phyloP scores from a whole-genome alignment of 352 stramenopile species.

The Albugo laibachii region DNA sequence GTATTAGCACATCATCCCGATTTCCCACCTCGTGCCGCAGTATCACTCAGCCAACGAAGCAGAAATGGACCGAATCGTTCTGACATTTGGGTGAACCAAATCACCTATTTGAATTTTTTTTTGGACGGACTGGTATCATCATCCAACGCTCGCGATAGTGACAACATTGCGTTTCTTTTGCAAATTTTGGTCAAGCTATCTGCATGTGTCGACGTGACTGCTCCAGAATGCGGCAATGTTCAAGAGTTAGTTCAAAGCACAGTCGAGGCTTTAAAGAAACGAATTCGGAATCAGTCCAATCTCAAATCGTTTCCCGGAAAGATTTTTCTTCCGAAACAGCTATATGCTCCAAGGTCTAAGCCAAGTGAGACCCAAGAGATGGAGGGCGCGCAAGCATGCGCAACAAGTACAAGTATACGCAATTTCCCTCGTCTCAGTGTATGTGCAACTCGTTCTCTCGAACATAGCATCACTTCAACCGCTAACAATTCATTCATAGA shows the following conservation, averaged over 20 bases:
- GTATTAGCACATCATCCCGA: constrained; percentile 56
- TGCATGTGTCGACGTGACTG: constrained; percentile 35
- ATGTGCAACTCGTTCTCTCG: constrained; percentile 12
- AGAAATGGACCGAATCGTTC: constrained; percentile 1
- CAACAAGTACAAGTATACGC: neutral
- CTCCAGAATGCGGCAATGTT: constrained; percentile 19
- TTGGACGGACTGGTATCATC: constrained; percentile 41
- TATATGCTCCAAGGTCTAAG: constrained; percentile 6
- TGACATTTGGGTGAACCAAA: constrained; percentile 25
- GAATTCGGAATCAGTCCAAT: constrained; percentile 73
- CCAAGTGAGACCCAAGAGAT: neutral
- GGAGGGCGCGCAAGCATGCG: neutral
- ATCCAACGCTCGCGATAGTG: constrained; percentile 19
- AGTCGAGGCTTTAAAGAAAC: constrained; percentile 42
- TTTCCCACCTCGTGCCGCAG: constrained; percentile 14
- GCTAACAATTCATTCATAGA: constrained; percentile 9
- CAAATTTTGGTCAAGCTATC: constrained; percentile 64
- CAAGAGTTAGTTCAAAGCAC: constrained; percentile 45
- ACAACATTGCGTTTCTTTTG: constrained; percentile 76
- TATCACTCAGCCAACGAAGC: neutral
- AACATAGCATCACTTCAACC: constrained; percentile 3
- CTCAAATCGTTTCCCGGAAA: constrained; percentile 63
- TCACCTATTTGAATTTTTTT: constrained; percentile 45
- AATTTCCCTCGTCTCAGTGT: constrained; percentile 20
- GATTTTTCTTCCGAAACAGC: constrained; percentile 63